These are phyloP conservation scores for Microbotryum violaceum DNA, from an alignment of 1,284 basidiomycete genomes.

Conservation along the genomic window DNA sequence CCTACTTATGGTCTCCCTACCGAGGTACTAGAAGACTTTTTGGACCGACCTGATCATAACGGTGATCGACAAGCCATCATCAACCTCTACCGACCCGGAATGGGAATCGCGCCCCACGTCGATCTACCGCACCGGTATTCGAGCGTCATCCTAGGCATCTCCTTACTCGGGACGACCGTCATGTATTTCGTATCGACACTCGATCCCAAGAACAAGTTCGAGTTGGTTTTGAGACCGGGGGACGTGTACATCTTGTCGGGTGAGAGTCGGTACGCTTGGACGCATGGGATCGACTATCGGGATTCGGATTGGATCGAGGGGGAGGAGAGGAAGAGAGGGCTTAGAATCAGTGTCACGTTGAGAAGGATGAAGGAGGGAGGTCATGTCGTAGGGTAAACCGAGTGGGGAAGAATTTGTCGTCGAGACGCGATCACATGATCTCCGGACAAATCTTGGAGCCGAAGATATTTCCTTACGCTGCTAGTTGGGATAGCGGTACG, in stretches of 20 bases:
- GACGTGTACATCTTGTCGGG: constrained; percentile 60
- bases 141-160: constrained; percentile 71
- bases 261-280: constrained; percentile 63
- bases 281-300: constrained; percentile 55
- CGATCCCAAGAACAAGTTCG: background rate
- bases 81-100: constrained; percentile 67
- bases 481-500: too few species aligned
- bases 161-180: constrained; percentile 60
- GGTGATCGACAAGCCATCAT: constrained; percentile 62
- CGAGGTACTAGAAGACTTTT: constrained; percentile 47
- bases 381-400: constrained; percentile 51
- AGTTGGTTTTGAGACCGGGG: constrained; percentile 47
- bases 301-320: constrained; percentile 35
- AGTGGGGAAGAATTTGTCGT: too few species aligned
- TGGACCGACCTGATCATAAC: constrained; percentile 35
- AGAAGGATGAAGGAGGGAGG: constrained; percentile 68
- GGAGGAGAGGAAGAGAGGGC: constrained; percentile 44
- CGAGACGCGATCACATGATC: too few species aligned
- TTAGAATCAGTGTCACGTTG: constrained; percentile 66
- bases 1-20: constrained; percentile 42
- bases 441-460: too few species aligned
- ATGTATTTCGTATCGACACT: constrained; percentile 55
- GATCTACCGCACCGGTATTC: constrained; percentile 66
- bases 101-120: constrained; percentile 69
- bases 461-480: too few species aligned